Conservation (phyloP, 805 yeast genomes). For the Saturnispora zaruensis region DNA sequence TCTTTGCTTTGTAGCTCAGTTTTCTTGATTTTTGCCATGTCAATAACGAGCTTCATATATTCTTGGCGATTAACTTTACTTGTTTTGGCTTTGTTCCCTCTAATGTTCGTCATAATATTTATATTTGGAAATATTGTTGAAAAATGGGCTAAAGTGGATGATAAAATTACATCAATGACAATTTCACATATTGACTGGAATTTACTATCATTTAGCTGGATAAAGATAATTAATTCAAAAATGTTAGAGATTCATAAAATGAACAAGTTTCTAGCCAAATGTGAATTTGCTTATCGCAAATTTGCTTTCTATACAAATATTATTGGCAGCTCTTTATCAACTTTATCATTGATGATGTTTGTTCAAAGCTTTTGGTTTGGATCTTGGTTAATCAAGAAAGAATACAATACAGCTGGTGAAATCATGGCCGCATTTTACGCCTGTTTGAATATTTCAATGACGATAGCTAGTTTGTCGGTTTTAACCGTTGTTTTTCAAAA, state of each 20-base stretch:
- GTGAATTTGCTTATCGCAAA: constrained; percentile 35
- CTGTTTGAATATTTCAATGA: constrained; percentile 63
- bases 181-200: constrained; percentile 67
- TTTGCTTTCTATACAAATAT: constrained; percentile 40
- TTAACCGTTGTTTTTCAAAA: constrained; percentile 57
- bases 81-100: constrained; percentile 65
- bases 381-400: constrained; percentile 46
- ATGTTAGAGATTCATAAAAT: constrained; percentile 41
- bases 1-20: constrained; percentile 48
- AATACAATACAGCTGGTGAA: constrained; percentile 45
- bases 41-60: constrained; percentile 59
- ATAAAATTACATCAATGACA: constrained; percentile 43
- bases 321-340: constrained; percentile 50
- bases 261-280: constrained; percentile 19
- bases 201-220: constrained; percentile 47
- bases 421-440: constrained; percentile 80
- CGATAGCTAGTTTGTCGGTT: constrained; percentile 45
- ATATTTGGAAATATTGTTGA: constrained; percentile 45
- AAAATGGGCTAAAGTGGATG: constrained; percentile 45
- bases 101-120: constrained; percentile 43
- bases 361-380: constrained; percentile 95
- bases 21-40: constrained; percentile 44
- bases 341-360: constrained; percentile 62
- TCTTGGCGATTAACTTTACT: constrained; percentile 84
- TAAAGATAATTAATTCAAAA: constrained; percentile 55